phyloP scores from a whole-genome alignment of 176 grass and related monocot species.

The Dendrocalamus sinicus region DNA sequence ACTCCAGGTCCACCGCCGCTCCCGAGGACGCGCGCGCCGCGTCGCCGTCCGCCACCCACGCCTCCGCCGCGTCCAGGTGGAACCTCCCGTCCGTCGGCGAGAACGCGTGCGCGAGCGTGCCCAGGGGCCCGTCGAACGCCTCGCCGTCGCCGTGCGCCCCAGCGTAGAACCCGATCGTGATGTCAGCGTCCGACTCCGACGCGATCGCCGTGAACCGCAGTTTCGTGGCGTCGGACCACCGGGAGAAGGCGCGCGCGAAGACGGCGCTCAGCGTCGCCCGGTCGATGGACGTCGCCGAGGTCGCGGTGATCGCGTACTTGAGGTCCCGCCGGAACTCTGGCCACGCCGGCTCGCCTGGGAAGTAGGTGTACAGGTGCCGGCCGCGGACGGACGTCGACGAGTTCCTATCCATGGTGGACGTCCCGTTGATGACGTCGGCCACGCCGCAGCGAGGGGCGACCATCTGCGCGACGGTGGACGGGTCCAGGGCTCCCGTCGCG shows the following conservation, averaged over 20 bases:
- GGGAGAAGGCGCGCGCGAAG: constrained; percentile 72
- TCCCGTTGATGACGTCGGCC: constrained; percentile 76
- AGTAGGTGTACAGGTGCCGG: constrained; percentile 81
- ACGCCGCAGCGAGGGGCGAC: constrained; percentile 86
- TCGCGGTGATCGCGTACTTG: constrained; percentile 65
- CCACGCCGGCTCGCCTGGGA: constrained; percentile 71
- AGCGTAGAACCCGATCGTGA: constrained; percentile 78
- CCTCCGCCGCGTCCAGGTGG: constrained; percentile 86
- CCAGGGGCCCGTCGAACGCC: constrained; percentile 87
- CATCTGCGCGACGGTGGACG: constrained; percentile 65
- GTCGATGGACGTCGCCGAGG: constrained; percentile 67
- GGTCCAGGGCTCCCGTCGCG: constrained; percentile 67
- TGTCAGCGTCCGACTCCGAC: constrained; percentile 65
- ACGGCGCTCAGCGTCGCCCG: constrained; percentile 50
- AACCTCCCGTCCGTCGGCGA: constrained; percentile 89
- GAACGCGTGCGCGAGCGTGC: constrained; percentile 94
- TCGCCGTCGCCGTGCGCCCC: constrained; percentile 81
- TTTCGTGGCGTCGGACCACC: constrained; percentile 67
- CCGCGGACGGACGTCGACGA: constrained; percentile 33
- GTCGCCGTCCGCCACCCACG: constrained; percentile 65
- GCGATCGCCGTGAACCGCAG: constrained; percentile 69
- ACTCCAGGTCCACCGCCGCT: constrained; percentile 78
- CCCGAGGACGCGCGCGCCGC: constrained; percentile 29
- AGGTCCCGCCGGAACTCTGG: constrained; percentile 57
- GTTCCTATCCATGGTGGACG: constrained; percentile 54